Evolutionary conservation across 2,329 filamentous ascomycete species (phyloP).

Genomic region (Aspergillus ustus): DNA sequence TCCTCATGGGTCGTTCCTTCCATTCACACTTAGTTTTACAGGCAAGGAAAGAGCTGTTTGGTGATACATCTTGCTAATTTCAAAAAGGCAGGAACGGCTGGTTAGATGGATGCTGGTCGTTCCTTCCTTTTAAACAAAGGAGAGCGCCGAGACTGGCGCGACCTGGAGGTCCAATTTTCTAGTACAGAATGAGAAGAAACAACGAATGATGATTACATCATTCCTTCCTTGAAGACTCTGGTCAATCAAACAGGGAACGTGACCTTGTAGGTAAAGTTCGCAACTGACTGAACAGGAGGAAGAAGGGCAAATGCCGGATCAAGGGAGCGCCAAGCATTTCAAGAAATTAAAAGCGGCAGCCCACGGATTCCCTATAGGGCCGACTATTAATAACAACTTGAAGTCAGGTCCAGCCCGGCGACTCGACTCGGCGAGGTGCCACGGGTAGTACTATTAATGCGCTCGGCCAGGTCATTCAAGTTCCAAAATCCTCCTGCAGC

Average conservation of each 20-base stretch:
- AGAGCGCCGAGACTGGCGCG: neutral
- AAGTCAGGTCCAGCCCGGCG: neutral
- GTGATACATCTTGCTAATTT: neutral
- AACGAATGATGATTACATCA: neutral
- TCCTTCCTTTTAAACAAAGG: neutral
- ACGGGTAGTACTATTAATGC: neutral
- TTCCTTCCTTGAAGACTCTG: neutral
- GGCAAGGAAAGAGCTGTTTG: neutral
- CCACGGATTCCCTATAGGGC: neutral
- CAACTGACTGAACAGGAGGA: no score
- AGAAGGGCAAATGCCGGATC: neutral
- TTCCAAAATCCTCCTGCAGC: neutral
- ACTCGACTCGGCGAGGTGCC: neutral
- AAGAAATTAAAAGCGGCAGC: slow-evolving; percentile 3
- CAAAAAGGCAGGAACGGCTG: neutral
- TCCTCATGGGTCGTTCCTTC: neutral
- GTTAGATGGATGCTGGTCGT: neutral
- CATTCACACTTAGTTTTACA: neutral
- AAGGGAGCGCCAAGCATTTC: neutral
- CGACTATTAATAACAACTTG: slow-evolving; percentile 4
- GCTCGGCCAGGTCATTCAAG: neutral
- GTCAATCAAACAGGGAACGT: no score
- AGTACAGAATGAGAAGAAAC: neutral
- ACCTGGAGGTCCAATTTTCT: neutral
- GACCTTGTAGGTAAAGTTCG: no score